phyloP scores from a whole-genome alignment of 176 grass and related monocot species.

The bread wheat (Triticum aestivum) region DNA sequence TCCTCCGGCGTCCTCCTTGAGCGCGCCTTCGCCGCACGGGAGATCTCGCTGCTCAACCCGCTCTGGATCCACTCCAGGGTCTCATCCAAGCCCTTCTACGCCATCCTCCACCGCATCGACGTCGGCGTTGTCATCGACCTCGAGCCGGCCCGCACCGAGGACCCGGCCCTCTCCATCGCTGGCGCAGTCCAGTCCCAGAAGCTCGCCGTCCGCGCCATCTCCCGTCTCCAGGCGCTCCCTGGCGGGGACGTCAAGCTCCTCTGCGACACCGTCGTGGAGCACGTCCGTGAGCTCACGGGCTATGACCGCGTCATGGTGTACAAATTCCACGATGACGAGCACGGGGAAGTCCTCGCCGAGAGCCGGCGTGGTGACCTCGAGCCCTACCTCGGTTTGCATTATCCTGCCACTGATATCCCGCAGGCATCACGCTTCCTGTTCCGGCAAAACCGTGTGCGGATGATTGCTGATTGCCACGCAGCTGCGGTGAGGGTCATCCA shows the following conservation, averaged over 20 bases:
- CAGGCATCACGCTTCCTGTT: constrained; percentile 97
- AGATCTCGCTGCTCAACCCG: constrained; percentile 88
- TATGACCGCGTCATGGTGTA: constrained; percentile 99
- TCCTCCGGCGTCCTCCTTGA: constrained; percentile 56
- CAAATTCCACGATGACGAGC: constrained; percentile 96
- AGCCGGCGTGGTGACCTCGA: constrained; percentile 70
- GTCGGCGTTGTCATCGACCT: constrained; percentile 91
- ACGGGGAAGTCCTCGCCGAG: constrained; percentile 90
- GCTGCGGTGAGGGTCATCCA: constrained; percentile 74
- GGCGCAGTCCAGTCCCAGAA: constrained; percentile 92
- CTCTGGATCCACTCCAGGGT: constrained; percentile 87
- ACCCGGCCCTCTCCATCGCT: constrained; percentile 74
- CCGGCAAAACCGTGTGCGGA: constrained; percentile 93
- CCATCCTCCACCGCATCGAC: constrained; percentile 91
- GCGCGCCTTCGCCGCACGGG: constrained; percentile 71
- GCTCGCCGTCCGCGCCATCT: constrained; percentile 92
- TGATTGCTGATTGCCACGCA: constrained; percentile 87
- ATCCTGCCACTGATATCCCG: constrained; percentile 93
- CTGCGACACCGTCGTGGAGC: constrained; percentile 77
- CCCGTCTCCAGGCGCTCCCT: constrained; percentile 80
- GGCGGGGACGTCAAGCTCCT: constrained; percentile 77
- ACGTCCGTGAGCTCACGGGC: constrained; percentile 86
- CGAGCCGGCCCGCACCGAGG: constrained; percentile 69
- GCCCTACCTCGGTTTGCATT: constrained; percentile 91
- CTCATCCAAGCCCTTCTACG: constrained; percentile 85